Evolutionary conservation across 2,329 filamentous ascomycete genomes (phyloP), one percentile per base, ranked within the genome.

Genomic region (Microdochium bolleyi): DNA sequence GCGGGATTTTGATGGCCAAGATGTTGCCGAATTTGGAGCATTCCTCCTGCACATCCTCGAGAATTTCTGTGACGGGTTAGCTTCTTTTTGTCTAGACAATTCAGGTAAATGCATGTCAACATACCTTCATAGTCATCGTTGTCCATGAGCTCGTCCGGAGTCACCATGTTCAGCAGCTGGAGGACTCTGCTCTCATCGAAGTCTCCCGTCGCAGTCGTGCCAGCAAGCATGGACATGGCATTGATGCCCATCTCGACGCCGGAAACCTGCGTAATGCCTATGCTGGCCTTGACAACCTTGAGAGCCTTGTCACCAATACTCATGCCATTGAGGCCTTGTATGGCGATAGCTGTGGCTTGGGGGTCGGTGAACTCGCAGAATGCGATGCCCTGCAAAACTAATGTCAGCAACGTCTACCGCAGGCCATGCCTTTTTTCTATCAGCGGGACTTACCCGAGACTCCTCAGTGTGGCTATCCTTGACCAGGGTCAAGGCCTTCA

Each of bases 91-190:
- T 51, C 24, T 52, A 56, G 8, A 49, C 24, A 53, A 3, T 11
- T 48, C 11, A 24, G 13, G 51, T 54, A 21, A 41, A 24, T 1
- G 5, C 21, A 11, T 5, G 1, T 16, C 2, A n/a, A 46, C 75
- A 65, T 78, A 92, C 92, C 92, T 72, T 96, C 89, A 64, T 96
- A 97, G 64, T 99, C 94, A 34, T 97, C 92, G 51, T 85, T 85
- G 65, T 97, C 92, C 71, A 96, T 84, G 24, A 99, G 76, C 71
- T 99, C 94, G 62, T 99, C 94, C 0, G 91, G 80, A 0, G 94
- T 99, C 34, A 99, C 92, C 94, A 99, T 99, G 75, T 99, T 99
- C 64, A 99, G 82, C 56, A 99, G 76, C 71, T 96, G 92, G 55
- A 99, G 69, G 16, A 99, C 92, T 53, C 89, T 83, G 58, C 88